Conservation (phyloP, 495 filamentous ascomycete species). For the Talaromyces trachyspermus region DNA sequence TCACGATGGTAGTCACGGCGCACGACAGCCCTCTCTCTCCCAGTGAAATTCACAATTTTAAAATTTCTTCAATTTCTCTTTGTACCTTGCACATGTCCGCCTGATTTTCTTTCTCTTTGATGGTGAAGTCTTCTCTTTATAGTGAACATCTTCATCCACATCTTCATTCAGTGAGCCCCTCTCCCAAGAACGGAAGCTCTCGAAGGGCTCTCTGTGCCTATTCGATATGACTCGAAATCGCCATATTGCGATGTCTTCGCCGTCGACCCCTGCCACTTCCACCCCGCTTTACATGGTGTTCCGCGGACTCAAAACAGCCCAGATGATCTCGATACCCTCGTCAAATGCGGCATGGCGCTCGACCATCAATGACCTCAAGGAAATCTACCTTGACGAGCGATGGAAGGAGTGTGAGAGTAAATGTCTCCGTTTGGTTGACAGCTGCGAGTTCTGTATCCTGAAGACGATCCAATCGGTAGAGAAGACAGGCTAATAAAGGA, state of each 20-base stretch:
- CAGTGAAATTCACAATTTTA: too few species aligned
- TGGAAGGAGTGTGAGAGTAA: slow-evolving; percentile 7
- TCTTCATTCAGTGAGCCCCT: not conserved
- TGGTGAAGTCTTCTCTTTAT: not conserved
- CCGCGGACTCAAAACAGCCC: slow-evolving; percentile 1
- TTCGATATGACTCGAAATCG: not conserved
- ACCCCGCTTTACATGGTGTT: slow-evolving; percentile 3
- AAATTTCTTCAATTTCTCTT: too few species aligned
- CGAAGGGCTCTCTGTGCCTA: too few species aligned
- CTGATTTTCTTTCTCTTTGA: too few species aligned
- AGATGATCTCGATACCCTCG: not conserved
- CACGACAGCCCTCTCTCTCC: too few species aligned
- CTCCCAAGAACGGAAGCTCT: too few species aligned
- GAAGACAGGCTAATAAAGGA: not conserved
- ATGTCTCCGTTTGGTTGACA: slow-evolving; percentile 1
- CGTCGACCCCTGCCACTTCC: not conserved
- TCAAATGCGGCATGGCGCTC: not conserved
- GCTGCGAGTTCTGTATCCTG: not conserved
- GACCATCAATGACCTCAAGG: not conserved
- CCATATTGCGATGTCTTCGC: slow-evolving; percentile 16
- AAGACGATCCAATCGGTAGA: not conserved
- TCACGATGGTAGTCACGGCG: too few species aligned
- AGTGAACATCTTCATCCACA: not conserved
- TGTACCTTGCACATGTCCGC: too few species aligned
- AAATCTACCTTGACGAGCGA: slow-evolving; percentile 1